Conservation (phyloP, 495 filamentous ascomycete genomes). For the Penicillium waksmanii region DNA sequence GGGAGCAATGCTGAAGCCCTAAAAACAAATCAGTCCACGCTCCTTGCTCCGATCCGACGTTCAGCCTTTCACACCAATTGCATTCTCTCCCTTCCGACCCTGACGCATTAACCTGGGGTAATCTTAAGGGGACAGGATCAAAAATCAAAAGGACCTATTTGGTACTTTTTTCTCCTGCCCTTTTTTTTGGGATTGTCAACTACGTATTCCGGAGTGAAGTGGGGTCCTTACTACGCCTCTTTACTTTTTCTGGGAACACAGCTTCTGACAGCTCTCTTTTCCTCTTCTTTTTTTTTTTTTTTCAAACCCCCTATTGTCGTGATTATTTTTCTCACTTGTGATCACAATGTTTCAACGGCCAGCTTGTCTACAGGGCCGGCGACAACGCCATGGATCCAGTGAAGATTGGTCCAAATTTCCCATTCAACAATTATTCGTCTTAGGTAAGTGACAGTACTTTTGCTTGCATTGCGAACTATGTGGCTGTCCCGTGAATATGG, state of each 20-base stretch:
- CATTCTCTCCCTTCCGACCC: conserved; percentile 33
- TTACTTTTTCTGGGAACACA: not conserved
- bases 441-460: conserved; percentile 59
- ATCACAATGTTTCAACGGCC: conserved; percentile 43
- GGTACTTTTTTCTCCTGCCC: conserved; percentile 26
- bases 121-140: conserved; percentile 13
- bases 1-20: conserved; percentile 39
- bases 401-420: conserved; percentile 52
- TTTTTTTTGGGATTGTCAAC: conserved; percentile 11
- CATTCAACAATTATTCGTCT: conserved; percentile 68
- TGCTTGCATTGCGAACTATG: conserved; percentile 31
- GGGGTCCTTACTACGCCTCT: conserved; percentile 15
- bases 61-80: conserved; percentile 20
- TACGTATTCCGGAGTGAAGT: conserved; percentile 20
- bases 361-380: conserved; percentile 41
- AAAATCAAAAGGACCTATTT: conserved; percentile 32
- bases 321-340: conserved; percentile 1
- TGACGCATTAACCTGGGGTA: conserved; percentile 34
- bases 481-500: conserved; percentile 7
- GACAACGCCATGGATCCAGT: conserved; percentile 31
- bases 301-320: not conserved
- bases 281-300: conserved; percentile 8
- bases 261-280: conserved; percentile 8
- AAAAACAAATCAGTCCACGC: conserved; percentile 23
- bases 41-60: conserved; percentile 24